A percentile compares a stretch with the other conserved stretches of the same genome.
Evolutionary conservation across 2,329 filamentous ascomycete genomes (phyloP).

Genomic region (Fusarium caatingaense): DNA sequence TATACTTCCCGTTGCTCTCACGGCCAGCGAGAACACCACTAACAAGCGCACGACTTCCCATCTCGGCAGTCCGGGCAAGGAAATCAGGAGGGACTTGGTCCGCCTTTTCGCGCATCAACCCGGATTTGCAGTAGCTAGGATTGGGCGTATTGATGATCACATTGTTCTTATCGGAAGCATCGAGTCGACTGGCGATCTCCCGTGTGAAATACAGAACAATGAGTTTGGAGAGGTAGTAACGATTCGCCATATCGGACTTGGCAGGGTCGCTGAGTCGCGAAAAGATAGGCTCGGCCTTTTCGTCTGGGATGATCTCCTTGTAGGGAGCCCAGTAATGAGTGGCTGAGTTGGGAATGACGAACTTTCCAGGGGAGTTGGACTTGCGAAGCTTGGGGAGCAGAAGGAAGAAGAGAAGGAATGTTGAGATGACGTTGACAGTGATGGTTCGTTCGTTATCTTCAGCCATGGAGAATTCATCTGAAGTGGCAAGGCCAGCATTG

Average conservation of each 20-base stretch:
- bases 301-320: conserved; percentile 36
- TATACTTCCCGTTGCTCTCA: conserved; percentile 51
- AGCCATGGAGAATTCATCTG: conserved; percentile 46
- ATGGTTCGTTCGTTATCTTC: conserved; percentile 63
- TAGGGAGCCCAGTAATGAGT: conserved; percentile 44
- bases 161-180: not conserved
- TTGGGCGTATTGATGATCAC: conserved; percentile 55
- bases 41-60: conserved; percentile 53
- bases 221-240: conserved; percentile 51
- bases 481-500: conserved; percentile 57
- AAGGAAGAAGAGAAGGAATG: conserved; percentile 38
- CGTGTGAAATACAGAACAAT: conserved; percentile 48
- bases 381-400: conserved; percentile 45
- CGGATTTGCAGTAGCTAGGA: conserved; percentile 56
- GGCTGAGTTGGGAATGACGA: conserved; percentile 40
- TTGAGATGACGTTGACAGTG: conserved; percentile 48
- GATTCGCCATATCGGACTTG: conserved; percentile 43
- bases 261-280: conserved; percentile 46
- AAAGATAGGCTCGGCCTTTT: conserved; percentile 38
- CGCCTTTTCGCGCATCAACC: conserved; percentile 37
- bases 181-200: conserved; percentile 43
- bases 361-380: conserved; percentile 24
- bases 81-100: conserved; percentile 20
- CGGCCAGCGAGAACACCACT: conserved; percentile 46
- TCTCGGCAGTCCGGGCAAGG: conserved; percentile 58